Base-by-base conservation (phyloP, 1,284 basidiomycete genomes). In the Vanrija pseudolonga region DNA sequence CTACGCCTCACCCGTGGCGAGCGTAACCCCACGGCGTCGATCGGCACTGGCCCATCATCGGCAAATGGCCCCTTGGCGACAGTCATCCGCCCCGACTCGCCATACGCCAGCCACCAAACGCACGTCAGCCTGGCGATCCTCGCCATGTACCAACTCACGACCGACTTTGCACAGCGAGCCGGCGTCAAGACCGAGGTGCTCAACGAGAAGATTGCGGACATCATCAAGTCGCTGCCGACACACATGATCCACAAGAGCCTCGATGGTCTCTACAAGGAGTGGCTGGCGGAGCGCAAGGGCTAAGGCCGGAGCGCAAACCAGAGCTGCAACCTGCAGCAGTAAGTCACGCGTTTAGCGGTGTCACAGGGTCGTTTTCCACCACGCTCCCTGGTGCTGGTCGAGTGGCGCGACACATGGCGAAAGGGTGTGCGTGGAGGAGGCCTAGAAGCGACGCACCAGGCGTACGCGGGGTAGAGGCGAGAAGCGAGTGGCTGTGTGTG, bases 51-150 rank as follows among this genome's bases (percentile, higher is more conserved):
- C 44, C 82, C 84, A 11, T 59, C 57, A 15, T 64, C 62, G 2
- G 56, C 59, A 7, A 50, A 55, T 47, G 69, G 69, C 1, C 63
- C 72, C 5, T 60, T 77, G 3, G 71, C 74, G 2, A 80, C 85
- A 20, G 88, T 88, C 15, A 80, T 90, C 37, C 80, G 83, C 4
- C 82, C 84, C 20, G 84, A 84, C 42, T 88, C 88, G 7, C 84
- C 88, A 6, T 90, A 92, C 67, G 85, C 85, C 18, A 80, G 83
- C 45, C 89, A 94, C 67, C 93, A 97, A 77, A 96, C 91, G 2
- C 93, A 94, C 65, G 88, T 95, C 32, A 90, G 88, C 8, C 81
- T 97, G 20, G 90, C 92, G 5, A 89, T 97, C 23, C 80, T 96
- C 55, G 90, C 91, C 8, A 84, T 97, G 71, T 92, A 91, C 77